Evolutionary conservation across 2,329 filamentous ascomycete species (phyloP).

Genomic region (Stagonosporopsis vannaccii): DNA sequence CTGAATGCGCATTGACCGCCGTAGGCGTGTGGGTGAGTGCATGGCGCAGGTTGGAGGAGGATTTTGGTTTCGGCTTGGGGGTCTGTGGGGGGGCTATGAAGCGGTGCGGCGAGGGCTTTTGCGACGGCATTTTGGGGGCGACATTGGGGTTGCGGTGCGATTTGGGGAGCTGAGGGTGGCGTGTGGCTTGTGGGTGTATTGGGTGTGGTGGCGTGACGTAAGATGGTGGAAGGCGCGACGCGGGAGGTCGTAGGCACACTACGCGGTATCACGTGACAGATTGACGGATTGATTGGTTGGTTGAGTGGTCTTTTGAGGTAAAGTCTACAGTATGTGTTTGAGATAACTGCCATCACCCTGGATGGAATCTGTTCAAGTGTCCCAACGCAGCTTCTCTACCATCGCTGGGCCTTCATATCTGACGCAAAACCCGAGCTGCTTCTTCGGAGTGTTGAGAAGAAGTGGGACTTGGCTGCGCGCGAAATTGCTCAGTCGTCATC

Average conservation of each 20-base stretch:
- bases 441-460: too few relatives aligned
- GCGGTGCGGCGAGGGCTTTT: conserved; percentile 17
- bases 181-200: neutral
- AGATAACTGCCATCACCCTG: conserved; percentile 13
- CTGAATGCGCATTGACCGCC: neutral
- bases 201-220: neutral
- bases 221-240: neutral
- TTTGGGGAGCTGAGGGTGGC: neutral
- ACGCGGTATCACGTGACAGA: neutral
- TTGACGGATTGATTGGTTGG: neutral
- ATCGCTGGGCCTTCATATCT: too few relatives aligned
- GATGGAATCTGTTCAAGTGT: too few relatives aligned
- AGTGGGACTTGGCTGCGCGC: too few relatives aligned
- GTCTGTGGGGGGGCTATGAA: conserved; percentile 12
- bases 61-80: conserved; percentile 4
- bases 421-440: too few relatives aligned
- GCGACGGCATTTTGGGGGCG: conserved; percentile 8
- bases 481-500: too few relatives aligned
- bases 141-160: neutral
- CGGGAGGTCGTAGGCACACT: neutral
- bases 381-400: too few relatives aligned
- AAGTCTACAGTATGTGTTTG: neutral
- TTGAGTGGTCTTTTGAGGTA: too few relatives aligned
- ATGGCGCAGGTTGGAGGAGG: conserved; percentile 3
- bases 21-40: neutral